Percentiles rank a stretch among this genome's conserved stretches.
phyloP scores from a whole-genome alignment of 768 basidiomycete species.

The Xanthoconium purpureum region DNA sequence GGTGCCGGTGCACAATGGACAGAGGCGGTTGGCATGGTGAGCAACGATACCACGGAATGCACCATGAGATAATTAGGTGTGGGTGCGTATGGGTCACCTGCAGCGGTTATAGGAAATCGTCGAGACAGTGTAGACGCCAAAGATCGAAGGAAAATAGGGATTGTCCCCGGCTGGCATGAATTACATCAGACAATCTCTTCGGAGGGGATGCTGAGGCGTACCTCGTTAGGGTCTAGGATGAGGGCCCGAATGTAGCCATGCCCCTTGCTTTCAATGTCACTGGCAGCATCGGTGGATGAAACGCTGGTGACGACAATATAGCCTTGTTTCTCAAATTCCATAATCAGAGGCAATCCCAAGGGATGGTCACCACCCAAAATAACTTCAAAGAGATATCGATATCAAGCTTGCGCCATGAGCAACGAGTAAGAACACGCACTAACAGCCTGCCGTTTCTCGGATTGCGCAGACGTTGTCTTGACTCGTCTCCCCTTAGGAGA shows the following conservation, averaged over 20 bases:
- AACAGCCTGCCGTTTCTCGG: slow-evolving; percentile 45
- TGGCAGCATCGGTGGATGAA: slow-evolving; percentile 60
- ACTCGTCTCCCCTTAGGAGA: slow-evolving; percentile 21
- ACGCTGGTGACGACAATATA: slow-evolving; percentile 85
- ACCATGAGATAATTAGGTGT: slow-evolving; percentile 66
- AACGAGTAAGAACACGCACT: slow-evolving; percentile 28
- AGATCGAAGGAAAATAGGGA: slow-evolving; percentile 77
- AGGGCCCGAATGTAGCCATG: slow-evolving; percentile 79
- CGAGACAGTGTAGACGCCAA: slow-evolving; percentile 76
- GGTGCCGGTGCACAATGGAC: slow-evolving; percentile 48
- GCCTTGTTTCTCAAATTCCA: slow-evolving; percentile 71
- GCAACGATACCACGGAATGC: slow-evolving; percentile 74
- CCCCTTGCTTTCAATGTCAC: slow-evolving; percentile 58
- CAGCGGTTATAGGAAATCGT: slow-evolving; percentile 71
- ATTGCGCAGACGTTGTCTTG: slow-evolving; percentile 28
- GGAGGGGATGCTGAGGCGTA: slow-evolving; percentile 26
- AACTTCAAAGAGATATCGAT: slow-evolving; percentile 40
- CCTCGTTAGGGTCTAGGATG: slow-evolving; percentile 78
- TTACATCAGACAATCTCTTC: slow-evolving; percentile 3
- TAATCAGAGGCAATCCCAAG: slow-evolving; percentile 66
- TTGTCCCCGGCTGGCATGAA: slow-evolving; percentile 56
- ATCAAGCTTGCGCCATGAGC: neutral
- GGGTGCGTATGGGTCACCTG: slow-evolving; percentile 78
- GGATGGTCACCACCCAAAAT: slow-evolving; percentile 79
- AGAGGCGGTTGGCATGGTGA: slow-evolving; percentile 51